Evolutionary conservation across 2,329 filamentous ascomycete species (phyloP).

Genomic region (Pestalotiopsis sp.): DNA sequence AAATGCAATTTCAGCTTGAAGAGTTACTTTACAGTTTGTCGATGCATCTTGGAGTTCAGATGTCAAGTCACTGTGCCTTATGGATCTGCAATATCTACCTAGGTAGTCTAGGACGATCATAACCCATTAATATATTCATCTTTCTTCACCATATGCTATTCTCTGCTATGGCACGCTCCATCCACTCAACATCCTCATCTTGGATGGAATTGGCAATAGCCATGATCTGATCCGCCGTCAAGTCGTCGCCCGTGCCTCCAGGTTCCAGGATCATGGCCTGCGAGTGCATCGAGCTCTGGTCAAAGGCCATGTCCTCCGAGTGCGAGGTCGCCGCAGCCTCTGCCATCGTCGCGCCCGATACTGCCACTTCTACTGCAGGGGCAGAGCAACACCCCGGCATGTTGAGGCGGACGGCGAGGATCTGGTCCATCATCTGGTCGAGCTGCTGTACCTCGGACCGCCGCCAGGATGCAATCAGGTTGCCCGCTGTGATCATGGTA

Average conservation of each 20-base stretch:
- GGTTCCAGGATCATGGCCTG: not conserved
- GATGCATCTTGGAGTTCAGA: no score
- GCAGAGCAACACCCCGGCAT: not conserved
- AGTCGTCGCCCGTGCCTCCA: not conserved
- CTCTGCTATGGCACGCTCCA: constrained; percentile 5
- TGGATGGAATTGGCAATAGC: constrained; percentile 2
- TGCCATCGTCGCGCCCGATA: no score
- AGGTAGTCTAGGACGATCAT: no score
- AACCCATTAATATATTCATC: no score
- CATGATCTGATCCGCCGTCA: constrained; percentile 1
- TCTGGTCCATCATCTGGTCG: constrained; percentile 36
- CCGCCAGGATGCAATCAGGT: constrained; percentile 42
- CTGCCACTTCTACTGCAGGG: not conserved
- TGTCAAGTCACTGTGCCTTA: no score
- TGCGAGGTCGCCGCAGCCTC: not conserved
- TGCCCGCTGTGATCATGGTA: constrained; percentile 5
- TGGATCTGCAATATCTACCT: no score
- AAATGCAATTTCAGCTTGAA: no score
- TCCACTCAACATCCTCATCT: constrained; percentile 7
- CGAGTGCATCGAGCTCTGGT: not conserved
- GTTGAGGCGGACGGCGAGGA: not conserved
- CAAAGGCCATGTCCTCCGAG: not conserved
- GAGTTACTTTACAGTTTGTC: no score
- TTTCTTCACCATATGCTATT: constrained; percentile 1
- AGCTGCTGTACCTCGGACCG: constrained; percentile 48